These are phyloP conservation scores for Pythium plurisporium DNA, from an alignment of 352 stramenopile genomes.

Conservation along the genomic window DNA sequence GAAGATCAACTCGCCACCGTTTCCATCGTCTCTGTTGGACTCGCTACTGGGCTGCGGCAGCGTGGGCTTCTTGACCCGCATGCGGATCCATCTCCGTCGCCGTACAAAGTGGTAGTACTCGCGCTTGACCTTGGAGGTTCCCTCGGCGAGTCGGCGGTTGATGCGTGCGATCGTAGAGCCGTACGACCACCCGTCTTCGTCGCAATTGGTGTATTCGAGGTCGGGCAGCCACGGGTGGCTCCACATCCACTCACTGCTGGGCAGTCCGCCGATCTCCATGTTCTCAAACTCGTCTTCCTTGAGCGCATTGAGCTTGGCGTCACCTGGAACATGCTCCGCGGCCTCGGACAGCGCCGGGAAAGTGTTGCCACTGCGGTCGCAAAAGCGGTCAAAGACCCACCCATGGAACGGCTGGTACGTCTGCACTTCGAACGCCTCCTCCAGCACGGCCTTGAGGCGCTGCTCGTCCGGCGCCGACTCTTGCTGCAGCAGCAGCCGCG, in stretches of 20 bases:
- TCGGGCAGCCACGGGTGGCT: constrained; percentile 73
- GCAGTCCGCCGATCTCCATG: constrained; percentile 63
- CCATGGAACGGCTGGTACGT: constrained; percentile 76
- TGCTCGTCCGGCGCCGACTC: constrained; percentile 6
- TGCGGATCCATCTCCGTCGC: constrained; percentile 74
- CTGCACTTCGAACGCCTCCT: constrained; percentile 86
- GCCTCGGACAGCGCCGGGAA: constrained; percentile 52
- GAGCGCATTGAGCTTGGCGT: constrained; percentile 53
- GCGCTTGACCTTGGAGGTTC: constrained; percentile 67
- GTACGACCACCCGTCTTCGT: constrained; percentile 84
- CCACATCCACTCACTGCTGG: constrained; percentile 76
- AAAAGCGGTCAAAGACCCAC: constrained; percentile 77
- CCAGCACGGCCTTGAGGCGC: constrained; percentile 63
- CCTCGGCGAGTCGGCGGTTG: constrained; percentile 73
- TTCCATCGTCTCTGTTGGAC: not conserved
- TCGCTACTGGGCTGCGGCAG: not conserved
- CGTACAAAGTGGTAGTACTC: constrained; percentile 81
- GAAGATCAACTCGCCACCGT: not conserved
- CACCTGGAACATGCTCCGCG: constrained; percentile 30
- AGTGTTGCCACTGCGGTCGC: constrained; percentile 71
- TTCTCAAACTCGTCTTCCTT: constrained; percentile 20
- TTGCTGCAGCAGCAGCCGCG: constrained; percentile 17
- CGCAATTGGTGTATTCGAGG: constrained; percentile 73
- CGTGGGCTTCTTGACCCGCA: constrained; percentile 51
- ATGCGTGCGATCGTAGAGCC: constrained; percentile 79